Evolutionary conservation across 129 eudicot genomes (phyloP).

Genomic region (Daucus carota): DH1_v3.0 NC_030383.2:53690501-53691000

Average conservation of each 20-base stretch:
- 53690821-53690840: constrained; percentile 90
- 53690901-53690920: constrained; percentile 92
- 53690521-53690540: constrained; percentile 41
- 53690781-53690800: constrained; percentile 72
- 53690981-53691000: constrained; percentile 86
- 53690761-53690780: constrained; percentile 65
- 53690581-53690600: constrained; percentile 74
- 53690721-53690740: constrained; percentile 80
- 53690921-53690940: constrained; percentile 87
- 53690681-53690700: constrained; percentile 88
- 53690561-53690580: constrained; percentile 80
- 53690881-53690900: constrained; percentile 98
- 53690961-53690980: constrained; percentile 86
- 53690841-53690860: constrained; percentile 94
- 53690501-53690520: constrained; percentile 16
- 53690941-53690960: constrained; percentile 93
- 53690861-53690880: constrained; percentile 93
- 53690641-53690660: constrained; percentile 36
- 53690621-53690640: constrained; percentile 70
- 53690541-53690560: constrained; percentile 90
- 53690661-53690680: constrained; percentile 84
- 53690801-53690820: constrained; percentile 68
- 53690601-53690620: constrained; percentile 60
- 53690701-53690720: constrained; percentile 86
- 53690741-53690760: constrained; percentile 82